These are phyloP conservation scores for Nannizziopsis barbatae DNA, from an alignment of 2,329 filamentous ascomycete genomes.

Conservation along the genomic window DNA sequence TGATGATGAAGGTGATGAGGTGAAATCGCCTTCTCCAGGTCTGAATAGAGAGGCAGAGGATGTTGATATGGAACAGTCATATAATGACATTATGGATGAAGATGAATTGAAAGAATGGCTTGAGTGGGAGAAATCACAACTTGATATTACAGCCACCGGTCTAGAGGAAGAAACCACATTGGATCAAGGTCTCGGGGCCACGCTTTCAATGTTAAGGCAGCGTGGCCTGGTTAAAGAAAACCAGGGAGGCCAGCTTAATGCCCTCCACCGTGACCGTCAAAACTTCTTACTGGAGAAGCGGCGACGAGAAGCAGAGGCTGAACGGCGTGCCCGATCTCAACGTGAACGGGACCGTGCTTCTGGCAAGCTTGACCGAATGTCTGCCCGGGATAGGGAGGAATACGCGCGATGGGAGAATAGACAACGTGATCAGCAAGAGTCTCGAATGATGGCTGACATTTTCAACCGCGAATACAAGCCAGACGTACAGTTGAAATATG, in stretches of 20 bases:
- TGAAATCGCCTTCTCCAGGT: constrained; percentile 25
- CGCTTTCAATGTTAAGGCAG: constrained; percentile 70
- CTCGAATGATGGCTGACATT: constrained; percentile 68
- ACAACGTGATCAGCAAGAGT: constrained; percentile 73
- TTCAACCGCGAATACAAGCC: constrained; percentile 84
- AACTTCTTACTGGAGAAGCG: constrained; percentile 70
- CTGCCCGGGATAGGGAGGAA: constrained; percentile 81
- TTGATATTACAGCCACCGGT: constrained; percentile 54
- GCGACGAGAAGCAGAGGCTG: constrained; percentile 65
- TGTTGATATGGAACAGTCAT: constrained; percentile 43
- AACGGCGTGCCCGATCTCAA: constrained; percentile 65
- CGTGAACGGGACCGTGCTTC: constrained; percentile 79
- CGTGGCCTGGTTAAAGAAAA: constrained; percentile 65
- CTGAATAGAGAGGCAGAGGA: constrained; percentile 45
- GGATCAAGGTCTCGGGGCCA: constrained; percentile 65
- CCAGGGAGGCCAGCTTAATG: constrained; percentile 53
- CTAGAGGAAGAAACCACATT: constrained; percentile 78
- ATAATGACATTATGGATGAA: constrained; percentile 41
- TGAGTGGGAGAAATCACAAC: constrained; percentile 38
- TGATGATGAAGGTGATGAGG: constrained; percentile 19
- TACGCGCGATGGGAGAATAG: constrained; percentile 80
- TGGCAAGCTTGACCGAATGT: constrained; percentile 77
- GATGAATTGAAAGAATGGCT: constrained; percentile 41
- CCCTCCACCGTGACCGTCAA: constrained; percentile 58
- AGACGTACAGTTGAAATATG: constrained; percentile 78